Conservation (phyloP, 371 early-diverging fungal genomes). For the Capillidium rhysosporum region DNA sequence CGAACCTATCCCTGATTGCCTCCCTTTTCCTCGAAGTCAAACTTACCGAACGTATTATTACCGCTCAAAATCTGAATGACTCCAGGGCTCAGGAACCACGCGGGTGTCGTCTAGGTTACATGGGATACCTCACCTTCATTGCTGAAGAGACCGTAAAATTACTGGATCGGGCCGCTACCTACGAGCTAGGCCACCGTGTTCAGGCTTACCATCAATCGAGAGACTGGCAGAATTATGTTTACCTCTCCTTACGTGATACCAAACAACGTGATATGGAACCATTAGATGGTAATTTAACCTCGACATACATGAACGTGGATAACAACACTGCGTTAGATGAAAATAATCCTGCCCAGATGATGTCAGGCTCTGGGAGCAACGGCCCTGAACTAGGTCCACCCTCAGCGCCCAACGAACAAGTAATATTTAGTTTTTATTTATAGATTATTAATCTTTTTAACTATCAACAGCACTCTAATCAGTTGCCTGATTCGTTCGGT, state of each 20-base stretch:
- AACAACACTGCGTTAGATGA: slow-evolving; percentile 5
- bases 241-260: slow-evolving; percentile 52
- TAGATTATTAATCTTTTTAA: neutral
- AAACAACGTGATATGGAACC: slow-evolving; percentile 70
- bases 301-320: neutral
- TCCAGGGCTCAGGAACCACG: slow-evolving; percentile 45
- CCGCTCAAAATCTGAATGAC: slow-evolving; percentile 52
- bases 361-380: slow-evolving; percentile 17
- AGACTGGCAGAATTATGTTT: slow-evolving; percentile 74
- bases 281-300: slow-evolving; percentile 44
- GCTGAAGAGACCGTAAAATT: slow-evolving; percentile 82
- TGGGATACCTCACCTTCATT: slow-evolving; percentile 93
- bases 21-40: slow-evolving; percentile 56
- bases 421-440: slow-evolving; percentile 5
- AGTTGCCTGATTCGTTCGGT: slow-evolving; percentile 36
- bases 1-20: neutral
- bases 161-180: slow-evolving; percentile 38
- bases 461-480: slow-evolving; percentile 32
- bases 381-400: slow-evolving; percentile 22
- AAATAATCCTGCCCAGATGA: slow-evolving; percentile 13
- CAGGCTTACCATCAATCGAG: slow-evolving; percentile 18
- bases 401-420: slow-evolving; percentile 28
- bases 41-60: slow-evolving; percentile 51
- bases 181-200: slow-evolving; percentile 24
- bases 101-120: slow-evolving; percentile 83